phyloP scores from a whole-genome alignment of 805 yeast genomes.

The Candida pseudoglaebosa region DNA sequence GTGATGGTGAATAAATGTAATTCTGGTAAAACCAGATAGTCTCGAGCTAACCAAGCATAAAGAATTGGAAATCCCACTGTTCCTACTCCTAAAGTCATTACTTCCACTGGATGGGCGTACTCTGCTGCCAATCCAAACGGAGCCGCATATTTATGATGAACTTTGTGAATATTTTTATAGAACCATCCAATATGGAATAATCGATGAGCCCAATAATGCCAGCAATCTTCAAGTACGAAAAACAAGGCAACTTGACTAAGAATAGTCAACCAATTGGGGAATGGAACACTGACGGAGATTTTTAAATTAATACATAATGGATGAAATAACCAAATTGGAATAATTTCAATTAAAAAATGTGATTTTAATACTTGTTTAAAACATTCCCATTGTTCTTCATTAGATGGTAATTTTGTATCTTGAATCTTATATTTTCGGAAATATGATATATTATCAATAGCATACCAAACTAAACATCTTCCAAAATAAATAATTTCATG shows the following conservation, averaged over 20 bases:
- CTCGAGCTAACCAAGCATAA: constrained; percentile 70
- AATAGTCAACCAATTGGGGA: constrained; percentile 65
- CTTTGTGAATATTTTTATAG: constrained; percentile 92
- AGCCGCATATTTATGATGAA: constrained; percentile 96
- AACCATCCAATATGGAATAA: constrained; percentile 83
- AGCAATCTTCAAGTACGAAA: constrained; percentile 84
- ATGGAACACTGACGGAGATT: constrained; percentile 75
- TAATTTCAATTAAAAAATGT: constrained; percentile 89
- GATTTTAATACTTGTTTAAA: constrained; percentile 77
- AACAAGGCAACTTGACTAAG: constrained; percentile 66
- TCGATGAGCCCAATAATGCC: constrained; percentile 98
- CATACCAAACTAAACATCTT: constrained; percentile 88
- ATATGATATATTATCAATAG: constrained; percentile 80
- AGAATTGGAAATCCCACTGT: constrained; percentile 93
- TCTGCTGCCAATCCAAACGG: constrained; percentile 98
- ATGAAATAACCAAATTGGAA: constrained; percentile 97
- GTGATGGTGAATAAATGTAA: constrained; percentile 89
- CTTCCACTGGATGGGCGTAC: constrained; percentile 96
- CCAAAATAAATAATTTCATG: constrained; percentile 92
- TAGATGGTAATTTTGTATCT: constrained; percentile 74
- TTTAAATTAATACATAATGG: constrained; percentile 83
- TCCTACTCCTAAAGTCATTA: constrained; percentile 85
- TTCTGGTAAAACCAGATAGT: constrained; percentile 27
- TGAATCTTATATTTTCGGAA: constrained; percentile 88
- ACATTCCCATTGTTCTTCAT: constrained; percentile 90